A percentile compares a stretch with the other conserved stretches of the same genome.
Conservation (phyloP, 306 rosid genomes). For the Cicer pinnatifidum region DNA sequence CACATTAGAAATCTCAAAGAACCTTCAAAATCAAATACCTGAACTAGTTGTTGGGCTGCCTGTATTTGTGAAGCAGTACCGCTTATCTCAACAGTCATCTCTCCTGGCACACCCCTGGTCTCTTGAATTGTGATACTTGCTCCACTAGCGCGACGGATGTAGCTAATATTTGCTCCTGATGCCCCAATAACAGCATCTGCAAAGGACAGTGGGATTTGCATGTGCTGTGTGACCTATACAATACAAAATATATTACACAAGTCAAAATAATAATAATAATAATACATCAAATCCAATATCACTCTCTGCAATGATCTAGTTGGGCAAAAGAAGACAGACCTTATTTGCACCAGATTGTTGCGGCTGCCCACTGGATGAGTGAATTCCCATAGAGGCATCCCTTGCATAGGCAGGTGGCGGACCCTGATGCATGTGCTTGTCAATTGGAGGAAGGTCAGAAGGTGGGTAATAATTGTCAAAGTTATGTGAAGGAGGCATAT, state of each 20-base stretch:
- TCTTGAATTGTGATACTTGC: slow-evolving; percentile 70
- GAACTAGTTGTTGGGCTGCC: slow-evolving; percentile 63
- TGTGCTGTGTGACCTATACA: slow-evolving; percentile 64
- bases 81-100: slow-evolving; percentile 68
- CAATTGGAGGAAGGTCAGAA: slow-evolving; percentile 54
- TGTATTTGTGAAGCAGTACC: slow-evolving; percentile 65
- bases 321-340: slow-evolving; percentile 48
- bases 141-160: slow-evolving; percentile 68
- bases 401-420: slow-evolving; percentile 55
- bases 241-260: slow-evolving; percentile 23
- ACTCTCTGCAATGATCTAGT: slow-evolving; percentile 4
- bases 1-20: slow-evolving; percentile 31
- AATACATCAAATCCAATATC: neutral
- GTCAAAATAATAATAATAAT: neutral
- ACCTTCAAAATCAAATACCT: slow-evolving; percentile 50
- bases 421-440: slow-evolving; percentile 54
- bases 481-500: slow-evolving; percentile 56
- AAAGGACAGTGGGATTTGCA: slow-evolving; percentile 67
- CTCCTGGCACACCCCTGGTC: slow-evolving; percentile 68
- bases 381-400: slow-evolving; percentile 51
- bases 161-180: slow-evolving; percentile 64
- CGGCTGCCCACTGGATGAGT: slow-evolving; percentile 44
- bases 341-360: slow-evolving; percentile 53
- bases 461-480: slow-evolving; percentile 58
- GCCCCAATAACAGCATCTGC: slow-evolving; percentile 70